Evolutionary conservation across 768 basidiomycete species (phyloP), one percentile per base, ranked within the genome.

Genomic region (Xerocomellus amylosporus): DNA sequence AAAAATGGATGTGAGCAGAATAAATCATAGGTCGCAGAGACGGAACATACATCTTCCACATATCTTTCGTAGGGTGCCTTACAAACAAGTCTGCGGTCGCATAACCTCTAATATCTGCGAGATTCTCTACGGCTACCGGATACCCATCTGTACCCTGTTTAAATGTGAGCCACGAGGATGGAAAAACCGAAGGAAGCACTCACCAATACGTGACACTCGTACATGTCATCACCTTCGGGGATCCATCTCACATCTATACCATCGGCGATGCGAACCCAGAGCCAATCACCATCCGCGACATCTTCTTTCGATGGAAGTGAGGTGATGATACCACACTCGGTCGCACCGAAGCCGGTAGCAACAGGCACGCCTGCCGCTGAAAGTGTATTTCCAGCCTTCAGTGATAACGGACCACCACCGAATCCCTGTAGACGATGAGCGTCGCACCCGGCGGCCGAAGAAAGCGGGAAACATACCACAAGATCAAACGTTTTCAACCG

Each of bases 31-130:
- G 8, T 4, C 14, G 4, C 10, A 5, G 20, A 24, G 14, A 40
- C 28, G 20, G 8, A n/a, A 44, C 58, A n/a, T 13, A 58, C 58
- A 58, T 57, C 41, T 34, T 51, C 58, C 58, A 58, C 53, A 57
- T 34, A 2, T 70, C 58, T 24, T 73, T 75, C 0, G 74, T 74
- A 0, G 79, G 79, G 54, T 81, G 80, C 24, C 61, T 70, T 13
- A 71, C 54, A 49, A 75, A 77, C 4, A 81, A 53, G 61, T 79
- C 79, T 1, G 72, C 70, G 0, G 75, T 78, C 0, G 73, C 75
- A 49, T 77, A 55, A 2, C 59, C 59, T n/a, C 74, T 49, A 0
- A 61, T 53, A 1, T 75, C 77, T 1, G 68, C 52, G 8, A 74
- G 55, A 57, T 79, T 79, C n/a, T 65, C 46, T 8, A 65, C 42